Evolutionary conservation across 2,329 filamentous ascomycete species (phyloP).

Genomic region (Epichloe scottii): DNA sequence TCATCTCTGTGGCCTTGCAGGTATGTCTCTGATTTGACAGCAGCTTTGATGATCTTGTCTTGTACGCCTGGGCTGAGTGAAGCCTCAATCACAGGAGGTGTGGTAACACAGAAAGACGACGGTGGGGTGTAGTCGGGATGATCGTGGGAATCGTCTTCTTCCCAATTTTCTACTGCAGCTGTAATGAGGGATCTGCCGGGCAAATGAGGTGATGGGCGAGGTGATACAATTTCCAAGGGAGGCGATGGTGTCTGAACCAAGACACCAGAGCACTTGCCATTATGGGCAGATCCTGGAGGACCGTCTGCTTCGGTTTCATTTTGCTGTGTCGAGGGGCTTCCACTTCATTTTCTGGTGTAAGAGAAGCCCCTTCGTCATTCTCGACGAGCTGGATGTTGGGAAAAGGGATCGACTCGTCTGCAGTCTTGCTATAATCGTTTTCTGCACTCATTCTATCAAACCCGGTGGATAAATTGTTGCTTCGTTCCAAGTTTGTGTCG

Average conservation of each 20-base stretch:
- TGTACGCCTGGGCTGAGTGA: not conserved
- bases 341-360: not conserved
- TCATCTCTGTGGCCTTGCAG: not conserved
- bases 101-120: conserved; percentile 2
- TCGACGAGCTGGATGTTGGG: not conserved
- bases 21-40: not conserved
- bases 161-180: conserved; percentile 7
- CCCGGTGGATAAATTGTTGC: not conserved
- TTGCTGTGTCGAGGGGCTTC: not conserved
- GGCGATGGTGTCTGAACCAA: not conserved
- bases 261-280: not conserved
- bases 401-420: not conserved
- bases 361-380: not conserved
- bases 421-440: not conserved
- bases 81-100: conserved; percentile 1
- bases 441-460: not conserved
- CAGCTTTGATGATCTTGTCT: not conserved
- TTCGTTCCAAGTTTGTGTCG: not conserved
- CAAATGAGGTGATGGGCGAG: conserved; percentile 1
- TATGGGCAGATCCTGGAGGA: not conserved
- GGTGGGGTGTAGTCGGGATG: conserved; percentile 1
- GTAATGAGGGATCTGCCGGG: not conserved
- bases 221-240: not conserved
- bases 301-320: not conserved
- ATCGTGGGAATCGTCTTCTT: conserved; percentile 3